Percentiles rank a stretch among this genome's conserved stretches.
Conservation (phyloP, 345 rosid species). For the Xanthoceras sorbifolium region DNA sequence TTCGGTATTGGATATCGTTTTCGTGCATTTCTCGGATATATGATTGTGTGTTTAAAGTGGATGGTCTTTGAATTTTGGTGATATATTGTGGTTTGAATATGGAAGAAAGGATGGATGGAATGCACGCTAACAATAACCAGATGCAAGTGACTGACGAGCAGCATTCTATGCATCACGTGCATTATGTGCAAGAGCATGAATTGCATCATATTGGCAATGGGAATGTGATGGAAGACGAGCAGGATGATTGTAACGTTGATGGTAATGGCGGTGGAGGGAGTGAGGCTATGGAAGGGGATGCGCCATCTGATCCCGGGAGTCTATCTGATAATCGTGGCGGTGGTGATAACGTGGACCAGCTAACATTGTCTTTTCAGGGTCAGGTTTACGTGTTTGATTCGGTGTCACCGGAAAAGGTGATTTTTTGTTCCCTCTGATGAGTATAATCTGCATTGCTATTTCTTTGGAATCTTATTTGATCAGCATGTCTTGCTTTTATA, state of each 20-base stretch:
- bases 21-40: neutral
- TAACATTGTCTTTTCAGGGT: conserved; percentile 74
- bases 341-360: conserved; percentile 56
- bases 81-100: neutral
- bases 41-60: neutral
- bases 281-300: conserved; percentile 45
- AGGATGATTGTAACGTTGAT: conserved; percentile 32
- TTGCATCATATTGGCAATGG: conserved; percentile 47
- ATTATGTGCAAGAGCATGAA: conserved; percentile 43
- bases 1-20: neutral
- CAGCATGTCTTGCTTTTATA: neutral
- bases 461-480: neutral
- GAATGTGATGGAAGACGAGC: conserved; percentile 39
- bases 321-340: conserved; percentile 42
- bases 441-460: neutral
- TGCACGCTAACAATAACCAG: conserved; percentile 40
- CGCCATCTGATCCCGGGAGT: conserved; percentile 57
- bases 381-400: conserved; percentile 80
- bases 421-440: conserved; percentile 2
- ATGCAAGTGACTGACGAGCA: conserved; percentile 48
- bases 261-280: conserved; percentile 36
- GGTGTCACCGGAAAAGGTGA: conserved; percentile 68
- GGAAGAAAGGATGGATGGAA: conserved; percentile 42
- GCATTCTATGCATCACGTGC: conserved; percentile 44
- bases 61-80: neutral